Evolutionary conservation across 208 protist species (phyloP).

Genomic region (Wallacemonas rigidus): DNA sequence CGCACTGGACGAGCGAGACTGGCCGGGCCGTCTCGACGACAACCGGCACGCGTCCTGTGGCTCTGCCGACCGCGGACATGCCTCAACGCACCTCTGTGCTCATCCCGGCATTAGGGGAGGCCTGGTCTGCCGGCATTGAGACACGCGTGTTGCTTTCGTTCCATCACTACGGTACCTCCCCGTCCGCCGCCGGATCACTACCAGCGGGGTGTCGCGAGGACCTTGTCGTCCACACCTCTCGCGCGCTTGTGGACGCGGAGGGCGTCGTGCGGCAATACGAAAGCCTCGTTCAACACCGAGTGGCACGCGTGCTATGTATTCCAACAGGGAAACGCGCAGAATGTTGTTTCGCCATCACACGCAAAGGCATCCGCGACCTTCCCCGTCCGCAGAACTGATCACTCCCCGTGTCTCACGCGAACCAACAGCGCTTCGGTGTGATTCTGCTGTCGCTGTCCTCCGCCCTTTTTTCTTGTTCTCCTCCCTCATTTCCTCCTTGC

Average conservation of each 20-base stretch:
- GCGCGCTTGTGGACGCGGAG: constrained; percentile 23
- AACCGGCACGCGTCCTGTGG: no score
- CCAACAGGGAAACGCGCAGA: constrained; percentile 35
- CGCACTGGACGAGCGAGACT: no score
- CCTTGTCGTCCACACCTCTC: constrained; percentile 15
- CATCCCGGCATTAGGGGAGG: constrained; percentile 74
- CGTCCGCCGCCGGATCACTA: neutral
- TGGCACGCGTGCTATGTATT: constrained; percentile 64
- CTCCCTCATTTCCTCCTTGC: no score
- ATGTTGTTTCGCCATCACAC: constrained; percentile 70
- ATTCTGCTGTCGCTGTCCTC: constrained; percentile 11
- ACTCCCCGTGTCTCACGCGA: no score
- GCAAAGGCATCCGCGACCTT: constrained; percentile 69
- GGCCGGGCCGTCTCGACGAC: no score
- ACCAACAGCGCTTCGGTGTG: neutral
- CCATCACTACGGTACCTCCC: constrained; percentile 50
- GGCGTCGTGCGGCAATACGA: constrained; percentile 12
- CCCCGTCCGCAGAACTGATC: constrained; percentile 3
- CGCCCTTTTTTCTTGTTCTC: constrained; percentile 18
- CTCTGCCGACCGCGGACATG: no score
- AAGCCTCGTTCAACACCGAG: constrained; percentile 64
- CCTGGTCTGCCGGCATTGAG: constrained; percentile 55
- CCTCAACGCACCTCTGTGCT: constrained; percentile 22
- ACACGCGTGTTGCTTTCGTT: constrained; percentile 67
- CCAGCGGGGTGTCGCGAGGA: constrained; percentile 30